Conservation (phyloP, 345 rosid species). For the Melaleuca alternifolia region DNA sequence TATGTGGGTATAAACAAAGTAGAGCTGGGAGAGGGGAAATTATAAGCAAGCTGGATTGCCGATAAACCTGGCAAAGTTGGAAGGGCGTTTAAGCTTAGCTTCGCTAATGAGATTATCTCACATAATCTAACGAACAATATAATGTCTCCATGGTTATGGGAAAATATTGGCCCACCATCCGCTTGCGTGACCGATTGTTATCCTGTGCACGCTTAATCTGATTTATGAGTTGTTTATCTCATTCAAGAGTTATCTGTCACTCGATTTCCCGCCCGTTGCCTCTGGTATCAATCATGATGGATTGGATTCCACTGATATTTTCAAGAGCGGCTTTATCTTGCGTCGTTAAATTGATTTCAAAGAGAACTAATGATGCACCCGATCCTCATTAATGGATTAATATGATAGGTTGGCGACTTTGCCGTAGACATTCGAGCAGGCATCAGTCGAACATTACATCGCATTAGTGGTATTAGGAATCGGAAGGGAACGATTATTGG, state of each 20-base stretch:
- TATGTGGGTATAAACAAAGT: slow-evolving; percentile 3
- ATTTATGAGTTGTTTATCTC: neutral
- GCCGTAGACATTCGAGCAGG: slow-evolving; percentile 87
- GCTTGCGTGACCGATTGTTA: neutral
- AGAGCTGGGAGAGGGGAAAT: neutral
- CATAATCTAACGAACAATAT: neutral
- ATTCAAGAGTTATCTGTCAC: neutral
- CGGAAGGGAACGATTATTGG: slow-evolving; percentile 69
- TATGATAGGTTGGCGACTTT: slow-evolving; percentile 73
- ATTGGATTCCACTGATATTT: neutral
- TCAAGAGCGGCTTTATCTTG: neutral
- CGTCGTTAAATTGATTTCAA: neutral
- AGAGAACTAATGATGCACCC: neutral
- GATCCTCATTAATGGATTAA: neutral
- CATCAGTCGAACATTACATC: slow-evolving; percentile 77
- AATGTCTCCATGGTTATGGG: neutral
- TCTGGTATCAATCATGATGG: neutral
- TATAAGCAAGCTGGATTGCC: neutral
- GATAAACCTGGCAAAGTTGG: neutral
- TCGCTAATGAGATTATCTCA: neutral
- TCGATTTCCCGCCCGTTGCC: neutral
- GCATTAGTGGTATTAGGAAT: slow-evolving; percentile 82
- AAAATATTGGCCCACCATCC: neutral
- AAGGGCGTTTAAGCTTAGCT: neutral
- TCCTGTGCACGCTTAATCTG: neutral